Evolutionary conservation across 2,329 filamentous ascomycete species (phyloP), one percentile per base, ranked within the genome.

Genomic region (Zymoseptoria tritici): DNA sequence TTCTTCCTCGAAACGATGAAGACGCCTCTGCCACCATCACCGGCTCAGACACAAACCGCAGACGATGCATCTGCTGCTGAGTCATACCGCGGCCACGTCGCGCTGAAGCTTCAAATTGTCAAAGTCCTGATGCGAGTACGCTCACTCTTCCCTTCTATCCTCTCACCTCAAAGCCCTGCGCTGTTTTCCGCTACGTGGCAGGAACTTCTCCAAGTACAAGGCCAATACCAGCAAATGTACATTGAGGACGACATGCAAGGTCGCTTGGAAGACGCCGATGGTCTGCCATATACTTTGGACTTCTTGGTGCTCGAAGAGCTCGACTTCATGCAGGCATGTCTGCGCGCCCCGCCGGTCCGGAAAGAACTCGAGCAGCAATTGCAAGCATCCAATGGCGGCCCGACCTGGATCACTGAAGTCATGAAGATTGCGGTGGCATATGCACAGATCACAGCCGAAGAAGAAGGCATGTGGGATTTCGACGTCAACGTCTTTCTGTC

Each of bases 401-500:
- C 87, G 1, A 85, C 85, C 7, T 97, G 93, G 93, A 82, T 97
- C 66, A 82, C 89, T 36, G 89, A 96, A 69, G 85, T 97, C 20
- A 89, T 97, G 84, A 89, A 88, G 72, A 82, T 97, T 65, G 84
- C 91, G 9, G 85, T 91, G 20, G 85, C 86, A 1, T 97, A 96
- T 75, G 88, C 91, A 11, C 90, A 93, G 65, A 95, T 99, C 67
- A 92, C 89, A 1, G 86, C 85, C 26, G 94, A 99, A 73, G 94
- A 97, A 71, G 91, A 97, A 76, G 91, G 90, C 7, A 77, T 99
- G 9, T 99, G 94, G 94, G 91, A 97, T 67, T 91, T 97, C 63
- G 94, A 99, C 74, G 89, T 95, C 66, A 97, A 96, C 60, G 83
- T 99, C 2, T 99, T 95, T 75, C 81, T 99, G 53, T 93, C 91